Conservation (phyloP, 495 filamentous ascomycete species). For the Glarea lozoyensis region DNA sequence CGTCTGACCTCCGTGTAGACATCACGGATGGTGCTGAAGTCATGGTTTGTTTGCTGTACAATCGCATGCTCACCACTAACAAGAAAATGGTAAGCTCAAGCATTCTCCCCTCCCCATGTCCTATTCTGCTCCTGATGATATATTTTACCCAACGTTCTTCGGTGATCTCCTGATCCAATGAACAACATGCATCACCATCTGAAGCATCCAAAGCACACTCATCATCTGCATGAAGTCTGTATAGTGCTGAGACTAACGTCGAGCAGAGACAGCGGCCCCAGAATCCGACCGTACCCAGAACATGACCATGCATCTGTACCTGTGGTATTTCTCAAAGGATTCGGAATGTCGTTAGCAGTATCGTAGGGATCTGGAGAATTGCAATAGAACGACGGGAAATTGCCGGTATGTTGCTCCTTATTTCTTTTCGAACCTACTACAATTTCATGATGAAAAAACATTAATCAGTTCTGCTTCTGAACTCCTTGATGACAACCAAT, state of each 20-base stretch:
- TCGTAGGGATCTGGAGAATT: too few relatives aligned
- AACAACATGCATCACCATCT: conserved; percentile 99
- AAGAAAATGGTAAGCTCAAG: conserved; percentile 13
- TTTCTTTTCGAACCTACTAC: background rate
- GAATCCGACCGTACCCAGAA: too few relatives aligned
- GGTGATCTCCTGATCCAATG: conserved; percentile 85
- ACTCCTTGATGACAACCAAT: conserved; percentile 67
- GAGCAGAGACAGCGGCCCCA: too few relatives aligned
- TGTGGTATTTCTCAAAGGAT: too few relatives aligned
- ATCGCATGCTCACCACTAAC: background rate
- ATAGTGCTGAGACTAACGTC: too few relatives aligned
- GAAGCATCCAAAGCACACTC: conserved; percentile 46
- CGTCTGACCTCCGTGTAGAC: background rate
- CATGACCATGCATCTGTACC: too few relatives aligned
- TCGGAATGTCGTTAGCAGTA: too few relatives aligned
- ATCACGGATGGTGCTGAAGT: too few relatives aligned
- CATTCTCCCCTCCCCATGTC: conserved; percentile 10
- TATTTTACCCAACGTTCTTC: conserved; percentile 43
- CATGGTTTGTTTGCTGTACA: too few relatives aligned
- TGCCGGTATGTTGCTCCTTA: background rate
- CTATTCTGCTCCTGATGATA: conserved; percentile 39
- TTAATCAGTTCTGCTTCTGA: conserved; percentile 96
- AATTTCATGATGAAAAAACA: conserved; percentile 65
- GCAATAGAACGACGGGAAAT: too few relatives aligned
- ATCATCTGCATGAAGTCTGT: too few relatives aligned